These are phyloP conservation scores for Miscanthus sacchariflorus DNA, from an alignment of 202 grass and related monocot species.

Conservation along the genomic window DNA sequence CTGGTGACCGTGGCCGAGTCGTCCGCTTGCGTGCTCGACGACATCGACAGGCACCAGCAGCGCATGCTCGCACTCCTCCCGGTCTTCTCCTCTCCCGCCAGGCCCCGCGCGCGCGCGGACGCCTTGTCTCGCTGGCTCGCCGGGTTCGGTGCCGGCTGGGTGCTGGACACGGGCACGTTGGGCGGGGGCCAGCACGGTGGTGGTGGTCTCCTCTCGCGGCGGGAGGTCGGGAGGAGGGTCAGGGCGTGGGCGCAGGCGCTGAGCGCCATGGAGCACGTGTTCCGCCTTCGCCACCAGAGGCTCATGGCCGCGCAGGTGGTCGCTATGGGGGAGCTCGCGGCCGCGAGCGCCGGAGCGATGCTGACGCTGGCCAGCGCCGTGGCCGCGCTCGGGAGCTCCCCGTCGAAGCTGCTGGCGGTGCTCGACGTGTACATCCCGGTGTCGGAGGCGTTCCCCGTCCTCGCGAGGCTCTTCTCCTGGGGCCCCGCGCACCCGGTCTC, in stretches of 20 bases:
- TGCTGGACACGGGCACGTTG: slow-evolving; percentile 19
- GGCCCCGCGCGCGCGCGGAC: not conserved
- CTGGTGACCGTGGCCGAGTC: not conserved
- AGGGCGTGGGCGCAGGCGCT: slow-evolving; percentile 34
- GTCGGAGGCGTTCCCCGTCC: slow-evolving; percentile 45
- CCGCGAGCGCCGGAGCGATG: slow-evolving; percentile 31
- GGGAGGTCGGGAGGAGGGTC: slow-evolving; percentile 36
- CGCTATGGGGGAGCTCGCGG: slow-evolving; percentile 35
- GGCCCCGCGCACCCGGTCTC: slow-evolving; percentile 26
- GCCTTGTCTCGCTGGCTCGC: slow-evolving; percentile 41
- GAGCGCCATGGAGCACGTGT: slow-evolving; percentile 39
- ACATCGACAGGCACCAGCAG: slow-evolving; percentile 45
- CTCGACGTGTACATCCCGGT: slow-evolving; percentile 48
- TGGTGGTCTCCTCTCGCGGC: slow-evolving; percentile 7
- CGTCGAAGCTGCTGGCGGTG: slow-evolving; percentile 47
- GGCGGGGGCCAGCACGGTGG: not conserved
- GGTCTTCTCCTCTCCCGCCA: slow-evolving; percentile 14
- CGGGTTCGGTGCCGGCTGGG: slow-evolving; percentile 49
- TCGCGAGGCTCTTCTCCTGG: slow-evolving; percentile 51
- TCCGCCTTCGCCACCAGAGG: slow-evolving; percentile 28
- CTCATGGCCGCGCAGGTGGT: slow-evolving; percentile 1
- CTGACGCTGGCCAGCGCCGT: slow-evolving; percentile 25
- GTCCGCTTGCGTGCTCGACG: slow-evolving; percentile 24
- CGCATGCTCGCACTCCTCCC: slow-evolving; percentile 46
- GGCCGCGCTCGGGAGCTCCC: slow-evolving; percentile 31